Evolutionary conservation across 257 asterid genomes (phyloP), one percentile per base, ranked within the genome.

Genomic region (Scutellaria minor): DNA sequence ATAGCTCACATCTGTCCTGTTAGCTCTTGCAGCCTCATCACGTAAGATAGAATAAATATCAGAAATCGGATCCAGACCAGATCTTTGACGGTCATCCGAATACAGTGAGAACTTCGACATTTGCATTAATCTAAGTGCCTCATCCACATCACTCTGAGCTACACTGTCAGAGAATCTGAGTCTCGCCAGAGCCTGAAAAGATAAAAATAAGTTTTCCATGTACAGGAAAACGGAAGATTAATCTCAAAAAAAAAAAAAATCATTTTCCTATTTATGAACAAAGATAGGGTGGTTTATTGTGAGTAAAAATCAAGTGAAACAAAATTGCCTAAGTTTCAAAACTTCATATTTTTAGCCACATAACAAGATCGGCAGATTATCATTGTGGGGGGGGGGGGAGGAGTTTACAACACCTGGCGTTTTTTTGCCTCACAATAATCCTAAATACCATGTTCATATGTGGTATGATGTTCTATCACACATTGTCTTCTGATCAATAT

Each of bases 21-120:
- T 90, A 59, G 75, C 78, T 85, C 99, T 83, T 63, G 97, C 96
- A 82, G 99, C 98, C 77, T 92, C 93, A 73, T 95, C 98, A 0
- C 99, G 96, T 59, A 95, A 69, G 79, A 95, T 90, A 40, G 99
- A 95, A 80, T 95, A 95, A 41, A 92, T 95, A 83, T 95, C 98
- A 60, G 99, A 95, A 61, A 92, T 92, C 64, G 99, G 94, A 77
- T 95, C 99, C 74, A 95, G 81, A 37, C 99, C 98, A 39, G 98
- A 88, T 76, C 46, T 85, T 73, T 90, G 96, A 42, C 96, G 91
- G 65, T 95, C 99, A 15, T 95, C 99, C 7, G 98, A 92, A 73
- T 95, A 92, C 88, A 95, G 73, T 71, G 99, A 92, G 85, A 92
- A 95, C 86, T 95, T 92, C 0, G 99, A 95, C 99, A 95, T 95